Evolutionary conservation across 371 early-diverging fungal genomes (phyloP).

Genomic region (Mortierella sp.): DNA sequence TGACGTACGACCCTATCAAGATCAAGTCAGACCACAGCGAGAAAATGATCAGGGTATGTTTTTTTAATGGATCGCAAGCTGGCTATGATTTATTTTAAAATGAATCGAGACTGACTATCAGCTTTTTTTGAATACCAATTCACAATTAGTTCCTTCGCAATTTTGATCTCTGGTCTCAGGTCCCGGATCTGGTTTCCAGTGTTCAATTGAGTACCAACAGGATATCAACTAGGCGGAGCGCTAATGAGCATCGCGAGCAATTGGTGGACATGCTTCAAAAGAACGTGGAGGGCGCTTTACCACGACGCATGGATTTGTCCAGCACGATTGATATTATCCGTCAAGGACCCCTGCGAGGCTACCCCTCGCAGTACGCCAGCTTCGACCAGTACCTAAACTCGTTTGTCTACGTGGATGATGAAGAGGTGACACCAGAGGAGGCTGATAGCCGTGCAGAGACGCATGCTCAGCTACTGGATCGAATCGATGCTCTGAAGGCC

Average conservation of each 20-base stretch:
- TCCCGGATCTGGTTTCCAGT: slow-evolving; percentile 55
- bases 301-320: slow-evolving; percentile 31
- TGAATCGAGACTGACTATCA: neutral
- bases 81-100: no score
- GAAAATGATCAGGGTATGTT: slow-evolving; percentile 65
- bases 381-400: slow-evolving; percentile 70
- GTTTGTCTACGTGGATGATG: slow-evolving; percentile 72
- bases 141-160: slow-evolving; percentile 61
- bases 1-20: slow-evolving; percentile 67
- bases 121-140: neutral
- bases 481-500: slow-evolving; percentile 59
- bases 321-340: slow-evolving; percentile 14
- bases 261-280: slow-evolving; percentile 63
- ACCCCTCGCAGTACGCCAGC: slow-evolving; percentile 17
- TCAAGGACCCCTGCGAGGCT: slow-evolving; percentile 7
- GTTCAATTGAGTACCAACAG: slow-evolving; percentile 49
- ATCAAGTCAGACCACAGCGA: slow-evolving; percentile 65
- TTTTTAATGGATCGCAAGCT: slow-evolving; percentile 6
- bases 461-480: slow-evolving; percentile 62
- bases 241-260: slow-evolving; percentile 57
- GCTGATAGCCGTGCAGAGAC: slow-evolving; percentile 59
- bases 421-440: slow-evolving; percentile 69
- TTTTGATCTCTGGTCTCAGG: slow-evolving; percentile 66
- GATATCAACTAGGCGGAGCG: slow-evolving; percentile 60
- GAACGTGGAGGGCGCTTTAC: slow-evolving; percentile 53